phyloP scores from a whole-genome alignment of 805 yeast species.

The Lipomyces sp. region DNA sequence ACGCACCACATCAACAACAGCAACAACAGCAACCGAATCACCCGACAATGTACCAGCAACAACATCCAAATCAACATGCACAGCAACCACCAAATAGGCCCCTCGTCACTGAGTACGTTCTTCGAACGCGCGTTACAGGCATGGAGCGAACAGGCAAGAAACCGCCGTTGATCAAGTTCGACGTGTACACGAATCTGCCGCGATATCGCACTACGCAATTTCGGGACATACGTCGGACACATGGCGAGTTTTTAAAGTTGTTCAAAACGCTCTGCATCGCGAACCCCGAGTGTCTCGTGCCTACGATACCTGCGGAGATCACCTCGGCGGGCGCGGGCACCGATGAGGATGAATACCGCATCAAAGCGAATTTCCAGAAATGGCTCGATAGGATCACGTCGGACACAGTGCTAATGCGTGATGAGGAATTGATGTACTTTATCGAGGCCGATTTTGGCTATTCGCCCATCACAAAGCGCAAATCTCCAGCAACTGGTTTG shows the following conservation, averaged over 20 bases:
- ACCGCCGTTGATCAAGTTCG: conserved; percentile 77
- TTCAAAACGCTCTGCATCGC: conserved; percentile 75
- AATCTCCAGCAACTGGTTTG: conserved; percentile 77
- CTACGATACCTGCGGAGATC: conserved; percentile 71
- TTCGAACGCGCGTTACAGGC: conserved; percentile 50
- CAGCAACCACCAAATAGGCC: conserved; percentile 13
- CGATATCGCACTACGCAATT: conserved; percentile 68
- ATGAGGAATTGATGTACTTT: conserved; percentile 84
- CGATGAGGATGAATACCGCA: conserved; percentile 66
- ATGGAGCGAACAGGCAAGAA: conserved; percentile 71
- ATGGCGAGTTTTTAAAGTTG: conserved; percentile 69
- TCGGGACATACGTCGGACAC: conserved; percentile 75
- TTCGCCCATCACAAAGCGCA: conserved; percentile 56
- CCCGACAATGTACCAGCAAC: background rate
- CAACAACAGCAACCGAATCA: background rate
- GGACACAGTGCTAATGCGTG: conserved; percentile 78
- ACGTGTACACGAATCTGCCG: conserved; percentile 66
- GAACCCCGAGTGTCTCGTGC: conserved; percentile 89
- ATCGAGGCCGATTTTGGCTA: conserved; percentile 73
- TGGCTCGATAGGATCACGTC: conserved; percentile 77
- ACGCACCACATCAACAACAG: conserved; percentile 8
- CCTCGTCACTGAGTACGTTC: conserved; percentile 38
- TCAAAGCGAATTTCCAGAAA: conserved; percentile 61
- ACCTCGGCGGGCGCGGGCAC: conserved; percentile 82
- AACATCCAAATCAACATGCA: background rate